phyloP scores from a whole-genome alignment of 2,329 filamentous ascomycete genomes.

The Sporothrix luriei region DNA sequence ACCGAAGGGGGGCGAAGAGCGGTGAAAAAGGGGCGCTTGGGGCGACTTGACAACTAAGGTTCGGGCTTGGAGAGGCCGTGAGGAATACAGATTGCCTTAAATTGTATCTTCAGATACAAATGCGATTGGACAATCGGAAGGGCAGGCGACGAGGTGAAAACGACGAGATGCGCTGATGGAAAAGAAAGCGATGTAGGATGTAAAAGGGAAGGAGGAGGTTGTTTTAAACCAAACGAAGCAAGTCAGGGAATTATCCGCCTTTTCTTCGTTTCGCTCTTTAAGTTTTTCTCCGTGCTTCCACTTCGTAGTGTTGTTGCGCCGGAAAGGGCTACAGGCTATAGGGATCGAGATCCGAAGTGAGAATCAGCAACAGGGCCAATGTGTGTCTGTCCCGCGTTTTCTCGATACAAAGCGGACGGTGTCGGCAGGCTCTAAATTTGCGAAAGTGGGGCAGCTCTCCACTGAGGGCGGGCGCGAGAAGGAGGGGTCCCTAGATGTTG shows the following conservation, averaged over 20 bases:
- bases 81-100: not conserved
- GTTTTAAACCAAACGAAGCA: not conserved
- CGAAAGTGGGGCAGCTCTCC: conserved; percentile 5
- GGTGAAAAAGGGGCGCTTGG: not conserved
- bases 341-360: conserved; percentile 29
- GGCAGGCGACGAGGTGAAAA: not conserved
- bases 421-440: not conserved
- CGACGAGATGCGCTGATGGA: not conserved
- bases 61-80: too few relatives aligned
- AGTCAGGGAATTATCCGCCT: not conserved
- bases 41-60: conserved; percentile 22
- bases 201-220: not conserved
- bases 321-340: not conserved
- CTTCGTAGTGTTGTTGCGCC: not conserved
- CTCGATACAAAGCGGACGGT: not conserved
- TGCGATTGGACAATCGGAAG: conserved; percentile 4
- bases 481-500: not conserved
- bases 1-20: not conserved
- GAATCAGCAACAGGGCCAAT: conserved; percentile 23
- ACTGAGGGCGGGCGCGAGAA: not conserved
- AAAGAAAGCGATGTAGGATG: too few relatives aligned
- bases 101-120: not conserved
- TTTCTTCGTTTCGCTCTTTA: not conserved
- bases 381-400: conserved; percentile 15
- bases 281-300: not conserved